Conservation (phyloP, 2,329 filamentous ascomycete genomes). For the Fusarium newnesense region DNA sequence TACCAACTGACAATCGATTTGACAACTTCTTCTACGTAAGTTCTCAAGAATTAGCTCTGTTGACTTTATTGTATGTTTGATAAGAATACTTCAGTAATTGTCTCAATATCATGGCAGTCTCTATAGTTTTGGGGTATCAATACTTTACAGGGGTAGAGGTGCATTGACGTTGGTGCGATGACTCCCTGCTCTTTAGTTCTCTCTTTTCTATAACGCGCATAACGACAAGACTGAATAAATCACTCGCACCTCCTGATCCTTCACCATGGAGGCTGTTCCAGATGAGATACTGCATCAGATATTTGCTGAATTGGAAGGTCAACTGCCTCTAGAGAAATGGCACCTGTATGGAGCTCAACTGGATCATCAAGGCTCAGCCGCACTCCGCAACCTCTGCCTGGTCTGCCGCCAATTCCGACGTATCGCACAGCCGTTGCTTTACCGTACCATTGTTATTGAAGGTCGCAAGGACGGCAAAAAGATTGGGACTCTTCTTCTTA, state of each 20-base stretch:
- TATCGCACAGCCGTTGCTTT: slow-evolving; percentile 1
- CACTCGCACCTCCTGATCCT: rapidly evolving
- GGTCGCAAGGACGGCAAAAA: not conserved
- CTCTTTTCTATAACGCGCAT: no score
- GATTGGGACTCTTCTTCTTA: not conserved
- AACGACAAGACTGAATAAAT: not conserved
- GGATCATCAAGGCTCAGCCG: not conserved
- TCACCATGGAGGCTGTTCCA: not conserved
- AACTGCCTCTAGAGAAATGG: slow-evolving; percentile 1
- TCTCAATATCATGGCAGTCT: no score
- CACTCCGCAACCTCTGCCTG: slow-evolving; percentile 5
- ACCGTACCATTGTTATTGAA: not conserved
- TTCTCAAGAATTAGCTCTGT: no score
- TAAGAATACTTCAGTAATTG: not conserved
- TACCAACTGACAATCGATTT: no score
- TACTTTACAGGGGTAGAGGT: no score
- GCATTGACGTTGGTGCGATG: no score
- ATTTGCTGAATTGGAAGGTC: not conserved
- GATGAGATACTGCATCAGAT: not conserved
- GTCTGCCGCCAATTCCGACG: slow-evolving; percentile 8
- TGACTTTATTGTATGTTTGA: no score
- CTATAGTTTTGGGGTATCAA: no score
- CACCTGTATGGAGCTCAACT: not conserved
- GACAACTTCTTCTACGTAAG: no score
- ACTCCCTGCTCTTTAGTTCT: no score